phyloP scores from a whole-genome alignment of 2,329 filamentous ascomycete genomes.

The Claviceps purpurea region DNA sequence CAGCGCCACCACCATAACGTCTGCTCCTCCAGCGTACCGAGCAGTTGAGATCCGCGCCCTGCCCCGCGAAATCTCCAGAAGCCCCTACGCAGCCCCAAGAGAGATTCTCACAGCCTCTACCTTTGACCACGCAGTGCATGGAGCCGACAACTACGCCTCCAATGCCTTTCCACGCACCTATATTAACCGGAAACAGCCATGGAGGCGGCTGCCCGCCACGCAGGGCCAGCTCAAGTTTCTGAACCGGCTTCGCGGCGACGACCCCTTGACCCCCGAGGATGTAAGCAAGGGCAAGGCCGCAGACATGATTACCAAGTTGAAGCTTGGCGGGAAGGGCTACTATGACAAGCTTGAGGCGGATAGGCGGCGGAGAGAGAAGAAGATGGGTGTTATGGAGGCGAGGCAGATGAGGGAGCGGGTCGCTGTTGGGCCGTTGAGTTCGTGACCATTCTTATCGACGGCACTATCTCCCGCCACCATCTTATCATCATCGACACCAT shows the following conservation, averaged over 20 bases:
- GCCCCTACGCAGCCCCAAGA: slow-evolving; percentile 55
- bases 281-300: slow-evolving; percentile 68
- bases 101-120: slow-evolving; percentile 51
- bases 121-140: slow-evolving; percentile 66
- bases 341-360: slow-evolving; percentile 40
- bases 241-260: slow-evolving; percentile 46
- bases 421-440: slow-evolving; percentile 37
- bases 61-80: slow-evolving; percentile 30
- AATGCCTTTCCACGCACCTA: slow-evolving; percentile 53
- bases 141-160: slow-evolving; percentile 67
- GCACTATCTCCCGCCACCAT: background rate
- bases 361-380: slow-evolving; percentile 34
- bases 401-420: slow-evolving; percentile 37
- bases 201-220: slow-evolving; percentile 56
- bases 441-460: slow-evolving; percentile 5
- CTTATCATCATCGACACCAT: too few species aligned
- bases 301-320: slow-evolving; percentile 89
- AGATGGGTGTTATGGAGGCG: slow-evolving; percentile 22
- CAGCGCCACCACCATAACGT: background rate
- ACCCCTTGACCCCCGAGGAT: slow-evolving; percentile 37
- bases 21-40: slow-evolving; percentile 20
- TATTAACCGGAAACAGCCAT: slow-evolving; percentile 51
- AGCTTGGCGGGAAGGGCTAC: slow-evolving; percentile 61
- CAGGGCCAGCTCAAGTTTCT: slow-evolving; percentile 54
- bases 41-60: slow-evolving; percentile 36